phyloP scores from a whole-genome alignment of 441 rosid genomes.

The Daphne laureola region DNA sequence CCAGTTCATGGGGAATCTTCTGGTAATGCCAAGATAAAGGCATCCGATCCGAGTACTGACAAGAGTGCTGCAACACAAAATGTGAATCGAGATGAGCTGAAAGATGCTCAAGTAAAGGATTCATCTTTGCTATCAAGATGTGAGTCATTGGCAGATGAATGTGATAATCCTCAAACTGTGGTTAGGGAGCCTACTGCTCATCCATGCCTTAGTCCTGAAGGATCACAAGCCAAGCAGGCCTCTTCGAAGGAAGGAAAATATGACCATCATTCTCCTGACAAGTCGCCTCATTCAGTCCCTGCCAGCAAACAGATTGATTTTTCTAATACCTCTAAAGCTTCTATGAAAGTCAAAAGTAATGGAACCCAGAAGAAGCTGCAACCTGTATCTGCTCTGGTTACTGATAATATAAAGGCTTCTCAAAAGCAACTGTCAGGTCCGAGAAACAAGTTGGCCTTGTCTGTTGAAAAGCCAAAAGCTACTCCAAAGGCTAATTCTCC shows the following conservation, averaged over 20 bases:
- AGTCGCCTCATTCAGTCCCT: conserved; percentile 35
- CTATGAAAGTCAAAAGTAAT: conserved; percentile 28
- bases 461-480: conserved; percentile 49
- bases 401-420: conserved; percentile 31
- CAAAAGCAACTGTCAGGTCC: conserved; percentile 43
- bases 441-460: conserved; percentile 39
- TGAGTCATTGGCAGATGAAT: conserved; percentile 30
- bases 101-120: conserved; percentile 27
- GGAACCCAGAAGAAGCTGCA: conserved; percentile 44
- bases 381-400: conserved; percentile 28
- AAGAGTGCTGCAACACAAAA: conserved; percentile 25
- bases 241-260: conserved; percentile 32
- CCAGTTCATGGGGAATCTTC: conserved; percentile 76
- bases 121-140: conserved; percentile 23
- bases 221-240: conserved; percentile 30
- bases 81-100: conserved; percentile 25
- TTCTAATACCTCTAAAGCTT: conserved; percentile 27
- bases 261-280: conserved; percentile 37
- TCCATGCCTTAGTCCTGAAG: conserved; percentile 29
- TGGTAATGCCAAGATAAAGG: conserved; percentile 28
- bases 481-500: conserved; percentile 42
- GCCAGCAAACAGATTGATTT: conserved; percentile 35
- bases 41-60: conserved; percentile 26
- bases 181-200: conserved; percentile 31
- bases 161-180: conserved; percentile 19